Percentiles rank a stretch among this genome's conserved stretches.
These are phyloP conservation scores for Aulographum hederae DNA, from an alignment of 2,329 filamentous ascomycete genomes.

Conservation along the genomic window DNA sequence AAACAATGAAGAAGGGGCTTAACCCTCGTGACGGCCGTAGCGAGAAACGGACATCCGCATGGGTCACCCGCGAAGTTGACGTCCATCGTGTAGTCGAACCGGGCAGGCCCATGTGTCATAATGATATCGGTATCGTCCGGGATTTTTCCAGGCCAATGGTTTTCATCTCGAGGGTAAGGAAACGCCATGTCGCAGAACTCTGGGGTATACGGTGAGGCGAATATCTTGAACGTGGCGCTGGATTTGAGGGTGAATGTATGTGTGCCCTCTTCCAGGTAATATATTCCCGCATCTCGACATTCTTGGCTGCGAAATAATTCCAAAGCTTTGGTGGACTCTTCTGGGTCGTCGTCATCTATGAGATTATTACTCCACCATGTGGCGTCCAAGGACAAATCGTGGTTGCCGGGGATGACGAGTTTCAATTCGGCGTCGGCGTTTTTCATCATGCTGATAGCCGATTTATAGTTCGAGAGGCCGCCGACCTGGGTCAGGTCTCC, in stretches of 20 bases:
- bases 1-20: constrained; percentile 35
- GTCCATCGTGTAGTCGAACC: constrained; percentile 6
- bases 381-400: constrained; percentile 11
- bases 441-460: constrained; percentile 11
- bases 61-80: not conserved
- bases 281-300: constrained; percentile 8
- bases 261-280: constrained; percentile 15
- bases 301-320: not conserved
- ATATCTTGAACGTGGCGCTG: constrained; percentile 13
- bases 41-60: constrained; percentile 26
- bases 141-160: constrained; percentile 8
- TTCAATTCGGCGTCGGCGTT: constrained; percentile 15
- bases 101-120: constrained; percentile 22
- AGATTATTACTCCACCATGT: constrained; percentile 1
- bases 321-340: not conserved
- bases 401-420: constrained; percentile 18
- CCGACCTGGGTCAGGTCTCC: constrained; percentile 20
- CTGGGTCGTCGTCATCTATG: not conserved
- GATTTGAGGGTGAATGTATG: constrained; percentile 11
- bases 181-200: constrained; percentile 14
- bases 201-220: constrained; percentile 15
- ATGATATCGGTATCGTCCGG: constrained; percentile 15
- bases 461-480: constrained; percentile 11
- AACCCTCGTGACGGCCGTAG: constrained; percentile 24
- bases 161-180: constrained; percentile 7